These are phyloP conservation scores for Protomyces inouyei DNA, from an alignment of 1,139 yeast species.

Conservation along the genomic window DNA sequence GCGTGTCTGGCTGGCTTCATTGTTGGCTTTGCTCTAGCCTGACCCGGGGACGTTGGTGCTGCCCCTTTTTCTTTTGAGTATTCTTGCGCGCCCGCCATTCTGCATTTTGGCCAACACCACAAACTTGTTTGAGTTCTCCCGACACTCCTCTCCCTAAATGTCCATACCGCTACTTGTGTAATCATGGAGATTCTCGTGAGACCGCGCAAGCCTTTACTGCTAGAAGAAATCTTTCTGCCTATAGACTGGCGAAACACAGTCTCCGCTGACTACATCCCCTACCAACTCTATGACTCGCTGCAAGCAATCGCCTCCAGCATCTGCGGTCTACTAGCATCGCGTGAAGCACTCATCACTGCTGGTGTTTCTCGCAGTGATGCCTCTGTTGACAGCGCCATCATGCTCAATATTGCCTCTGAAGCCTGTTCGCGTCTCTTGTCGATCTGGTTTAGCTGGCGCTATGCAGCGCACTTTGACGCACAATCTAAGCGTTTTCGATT, in stretches of 20 bases:
- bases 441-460: slow-evolving; percentile 41
- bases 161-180: background rate
- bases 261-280: slow-evolving; percentile 39
- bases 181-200: background rate
- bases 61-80: background rate
- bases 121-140: background rate
- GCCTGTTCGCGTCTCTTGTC: slow-evolving; percentile 43
- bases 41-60: background rate
- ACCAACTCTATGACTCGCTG: slow-evolving; percentile 42
- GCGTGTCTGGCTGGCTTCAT: slow-evolving; percentile 9
- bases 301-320: slow-evolving; percentile 43
- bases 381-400: slow-evolving; percentile 41
- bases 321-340: slow-evolving; percentile 41
- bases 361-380: slow-evolving; percentile 44
- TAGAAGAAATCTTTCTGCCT: slow-evolving; percentile 40
- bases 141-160: background rate
- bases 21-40: background rate
- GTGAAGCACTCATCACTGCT: slow-evolving; percentile 39
- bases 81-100: background rate
- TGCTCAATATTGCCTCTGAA: slow-evolving; percentile 42
- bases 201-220: background rate
- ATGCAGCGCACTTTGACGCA: slow-evolving; percentile 41
- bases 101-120: background rate
- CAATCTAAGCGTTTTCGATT: slow-evolving; percentile 42
- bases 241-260: slow-evolving; percentile 43